Evolutionary conservation across 495 filamentous ascomycete species (phyloP), one percentile per base, ranked within the genome.

Genomic region (Penicillium longicatenatum): DNA sequence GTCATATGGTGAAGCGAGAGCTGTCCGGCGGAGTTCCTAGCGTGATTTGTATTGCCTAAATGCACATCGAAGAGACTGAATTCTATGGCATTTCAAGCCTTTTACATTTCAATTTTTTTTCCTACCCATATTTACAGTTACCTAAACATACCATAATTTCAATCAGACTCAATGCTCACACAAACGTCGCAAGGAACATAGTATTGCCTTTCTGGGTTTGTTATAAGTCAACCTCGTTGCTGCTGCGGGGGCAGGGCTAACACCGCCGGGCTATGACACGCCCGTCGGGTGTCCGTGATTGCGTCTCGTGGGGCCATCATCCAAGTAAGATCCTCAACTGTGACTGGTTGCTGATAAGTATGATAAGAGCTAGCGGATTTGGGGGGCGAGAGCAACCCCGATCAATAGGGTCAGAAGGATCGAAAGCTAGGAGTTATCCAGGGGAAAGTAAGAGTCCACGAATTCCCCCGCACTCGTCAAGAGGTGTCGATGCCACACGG

Each of bases 271-370:
- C 22, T 49, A 49, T 46, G 43, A 9, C 21, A 49, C 22, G 21
- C n/a, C 46, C 46, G 46, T 49, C 46, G 46, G 46, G 26, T 26
- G 46, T 49, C 46, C 46, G 46, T 31, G 11, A 26, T 49, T 49
- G 46, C 46, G 46, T 49, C 37, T 39, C 37, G 37, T 39, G 37
- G 37, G 37, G 37, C 37, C 4, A n/a, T 39, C 37, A n/a, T 16
- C 16, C 16, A 39, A 39, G 16, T 39, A 16, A 39, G 37, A 39
- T 39, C 37, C 7, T 16, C 17, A 7, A 39, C 14, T 16, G 7
- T 39, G 14, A 39, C 37, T 39, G 37, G 37, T 7, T 12, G 17
- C 16, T n/a, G 37, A 39, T 39, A 39, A 39, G 37, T 39, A n/a
- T 12, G 37, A 39, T 39, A 39, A 39, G 4, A n/a, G 37, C 37